Evolutionary conservation across 768 basidiomycete genomes (phyloP).

Genomic region (Lactifluus piperatus): DNA sequence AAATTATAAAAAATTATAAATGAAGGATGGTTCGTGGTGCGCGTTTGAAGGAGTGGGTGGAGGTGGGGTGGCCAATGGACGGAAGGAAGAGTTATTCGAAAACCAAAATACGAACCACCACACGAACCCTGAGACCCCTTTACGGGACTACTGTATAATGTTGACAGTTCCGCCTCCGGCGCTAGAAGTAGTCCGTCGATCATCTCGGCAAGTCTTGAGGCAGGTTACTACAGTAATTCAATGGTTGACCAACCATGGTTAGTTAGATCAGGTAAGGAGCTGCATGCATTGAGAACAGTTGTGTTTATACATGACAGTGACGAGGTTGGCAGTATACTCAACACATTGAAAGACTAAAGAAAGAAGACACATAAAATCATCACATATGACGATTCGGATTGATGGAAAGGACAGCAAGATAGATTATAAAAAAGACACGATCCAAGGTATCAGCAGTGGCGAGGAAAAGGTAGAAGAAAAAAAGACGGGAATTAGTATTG

Average conservation of each 20-base stretch:
- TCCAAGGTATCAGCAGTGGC: slow-evolving; percentile 4
- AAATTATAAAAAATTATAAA: too few species aligned
- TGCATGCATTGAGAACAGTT: background rate
- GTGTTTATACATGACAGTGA: background rate
- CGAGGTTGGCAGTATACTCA: background rate
- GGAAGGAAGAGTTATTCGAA: too few species aligned
- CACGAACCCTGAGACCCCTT: too few species aligned
- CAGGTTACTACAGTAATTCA: too few species aligned
- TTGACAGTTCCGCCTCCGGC: too few species aligned
- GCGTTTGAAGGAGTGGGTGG: too few species aligned
- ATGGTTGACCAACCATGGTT: background rate
- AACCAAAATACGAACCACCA: too few species aligned
- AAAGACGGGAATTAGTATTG: background rate
- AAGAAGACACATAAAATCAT: background rate
- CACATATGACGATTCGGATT: background rate
- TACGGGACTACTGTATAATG: too few species aligned
- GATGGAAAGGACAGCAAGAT: slow-evolving; percentile 11
- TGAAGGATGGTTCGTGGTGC: too few species aligned
- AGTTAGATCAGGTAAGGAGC: background rate
- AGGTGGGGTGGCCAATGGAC: too few species aligned
- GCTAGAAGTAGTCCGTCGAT: too few species aligned
- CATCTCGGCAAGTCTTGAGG: too few species aligned
- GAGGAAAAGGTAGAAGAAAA: background rate
- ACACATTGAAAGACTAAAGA: background rate
- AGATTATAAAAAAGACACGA: slow-evolving; percentile 16